Evolutionary conservation across 345 rosid genomes (phyloP), one percentile per base, ranked within the genome.

Genomic region (Aurinia saxatilis): DNA sequence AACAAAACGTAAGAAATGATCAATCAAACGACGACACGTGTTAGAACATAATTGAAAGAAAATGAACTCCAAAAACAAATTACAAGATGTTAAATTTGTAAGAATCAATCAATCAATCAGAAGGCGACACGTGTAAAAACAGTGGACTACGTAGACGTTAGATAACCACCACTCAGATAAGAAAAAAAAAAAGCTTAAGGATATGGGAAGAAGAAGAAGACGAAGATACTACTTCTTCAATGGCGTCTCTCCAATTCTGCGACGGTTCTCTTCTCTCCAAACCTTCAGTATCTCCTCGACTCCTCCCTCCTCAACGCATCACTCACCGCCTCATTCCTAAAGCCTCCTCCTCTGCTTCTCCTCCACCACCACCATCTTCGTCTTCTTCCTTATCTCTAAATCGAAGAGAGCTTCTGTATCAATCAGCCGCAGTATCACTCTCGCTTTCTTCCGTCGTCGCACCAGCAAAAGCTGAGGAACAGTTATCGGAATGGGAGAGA

Each of bases 401-500:
- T 61, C 89, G 87, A 9, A 71, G 89, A 10, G 62, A 77, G 5
- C 63, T 87, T 51, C 50, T 82, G 1, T 80, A 81, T 42, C 90
- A 84, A 49, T 60, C 86, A 0, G 81, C 85, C 1, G 73, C 91
- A 0, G 37, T 78, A 35, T 73, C 85, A 6, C 65, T 82, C 1
- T 70, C 82, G 0, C 37, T 80, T 8, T 56, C 78, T 19, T 48
- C 82, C 44, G 31, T 72, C 4, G 38, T 66, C 4, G 34, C 63
- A n/a, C 62, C 75, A 14, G 51, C 29, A 6, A 72, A 49, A 40
- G 73, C 84, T 6, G 95, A 83, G 34, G 95, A 83, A 4, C 37
- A 76, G 25, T 85, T 88, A 38, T 74, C 93, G 0, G 87, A 81
- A 47, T 89, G 98, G 96, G 98, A 86, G 66, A 61, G 91, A 62